Percentiles rank a stretch among this genome's conserved stretches.
Evolutionary conservation across 176 grass and related monocot genomes (phyloP).

Genomic region (Oropetium thomaeum): DNA sequence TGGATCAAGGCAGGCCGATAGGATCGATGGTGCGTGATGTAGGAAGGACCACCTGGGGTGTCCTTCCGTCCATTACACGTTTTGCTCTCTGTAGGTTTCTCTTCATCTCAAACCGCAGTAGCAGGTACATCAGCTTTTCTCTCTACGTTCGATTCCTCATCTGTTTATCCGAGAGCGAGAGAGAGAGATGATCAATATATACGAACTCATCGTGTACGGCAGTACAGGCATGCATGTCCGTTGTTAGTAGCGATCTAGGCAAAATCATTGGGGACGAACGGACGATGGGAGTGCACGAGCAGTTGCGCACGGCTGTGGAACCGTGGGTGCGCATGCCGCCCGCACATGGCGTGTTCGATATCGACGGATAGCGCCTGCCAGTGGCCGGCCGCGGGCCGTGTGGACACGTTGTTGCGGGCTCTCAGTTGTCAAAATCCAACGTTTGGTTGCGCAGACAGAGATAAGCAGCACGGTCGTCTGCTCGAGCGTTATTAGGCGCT

Average conservation of each 20-base stretch:
- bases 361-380: background rate
- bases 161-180: background rate
- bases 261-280: conserved; percentile 29
- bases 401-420: conserved; percentile 23
- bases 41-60: conserved; percentile 4
- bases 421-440: background rate
- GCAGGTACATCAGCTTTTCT: background rate
- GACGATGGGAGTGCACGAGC: background rate
- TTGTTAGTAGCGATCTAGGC: conserved; percentile 19
- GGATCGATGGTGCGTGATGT: background rate
- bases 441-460: background rate
- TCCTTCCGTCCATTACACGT: conserved; percentile 1
- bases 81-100: conserved; percentile 10
- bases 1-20: background rate
- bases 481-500: no score
- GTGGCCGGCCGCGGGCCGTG: no score
- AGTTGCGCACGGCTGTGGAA: conserved; percentile 2
- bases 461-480: background rate
- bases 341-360: conserved; percentile 52
- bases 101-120: conserved; percentile 12
- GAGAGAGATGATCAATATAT: background rate
- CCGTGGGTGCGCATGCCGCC: conserved; percentile 6
- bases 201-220: background rate
- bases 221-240: background rate
- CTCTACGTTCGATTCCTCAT: background rate